Conservation (phyloP, 2,329 filamentous ascomycete species). For the Aspergillus pseudoviridinutans region DNA sequence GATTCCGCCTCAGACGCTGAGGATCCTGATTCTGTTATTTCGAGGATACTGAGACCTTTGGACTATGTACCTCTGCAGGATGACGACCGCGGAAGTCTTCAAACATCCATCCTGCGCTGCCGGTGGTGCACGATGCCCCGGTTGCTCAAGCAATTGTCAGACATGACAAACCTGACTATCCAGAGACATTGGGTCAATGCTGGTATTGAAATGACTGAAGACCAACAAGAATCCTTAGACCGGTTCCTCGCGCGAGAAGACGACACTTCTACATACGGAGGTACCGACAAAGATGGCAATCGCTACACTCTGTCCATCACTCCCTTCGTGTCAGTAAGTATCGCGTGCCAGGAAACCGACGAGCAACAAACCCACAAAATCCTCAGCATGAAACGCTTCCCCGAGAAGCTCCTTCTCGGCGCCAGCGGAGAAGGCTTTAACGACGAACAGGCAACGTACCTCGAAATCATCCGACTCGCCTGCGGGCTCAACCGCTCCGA, state of each 20-base stretch:
- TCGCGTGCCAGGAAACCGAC: conserved; percentile 13
- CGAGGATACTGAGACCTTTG: conserved; percentile 32
- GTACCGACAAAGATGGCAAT: conserved; percentile 6
- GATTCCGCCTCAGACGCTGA: conserved; percentile 12
- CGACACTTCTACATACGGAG: conserved; percentile 14
- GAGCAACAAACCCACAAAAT: conserved; percentile 9
- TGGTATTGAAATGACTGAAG: conserved; percentile 18
- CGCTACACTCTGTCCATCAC: conserved; percentile 20
- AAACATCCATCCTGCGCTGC: conserved; percentile 32
- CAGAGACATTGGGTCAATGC: conserved; percentile 30
- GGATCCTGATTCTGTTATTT: conserved; percentile 17
- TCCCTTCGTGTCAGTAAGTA: conserved; percentile 16
- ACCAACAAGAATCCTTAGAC: conserved; percentile 14
- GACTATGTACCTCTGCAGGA: conserved; percentile 27
- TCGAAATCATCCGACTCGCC: conserved; percentile 35
- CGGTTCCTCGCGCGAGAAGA: conserved; percentile 19
- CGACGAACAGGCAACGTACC: conserved; percentile 24
- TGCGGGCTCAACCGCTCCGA: conserved; percentile 19
- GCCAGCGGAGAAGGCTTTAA: conserved; percentile 28
- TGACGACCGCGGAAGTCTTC: conserved; percentile 29
- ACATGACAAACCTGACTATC: conserved; percentile 31
- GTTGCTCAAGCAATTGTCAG: conserved; percentile 31
- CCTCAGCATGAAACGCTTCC: conserved; percentile 22
- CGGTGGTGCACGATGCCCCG: conserved; percentile 39
- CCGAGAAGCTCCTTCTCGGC: conserved; percentile 28